A percentile compares a stretch with the other conserved stretches of the same genome.
These are phyloP conservation scores for Thuja plicata DNA, from an alignment of 83 land plant species.

Conservation along the genomic window DNA sequence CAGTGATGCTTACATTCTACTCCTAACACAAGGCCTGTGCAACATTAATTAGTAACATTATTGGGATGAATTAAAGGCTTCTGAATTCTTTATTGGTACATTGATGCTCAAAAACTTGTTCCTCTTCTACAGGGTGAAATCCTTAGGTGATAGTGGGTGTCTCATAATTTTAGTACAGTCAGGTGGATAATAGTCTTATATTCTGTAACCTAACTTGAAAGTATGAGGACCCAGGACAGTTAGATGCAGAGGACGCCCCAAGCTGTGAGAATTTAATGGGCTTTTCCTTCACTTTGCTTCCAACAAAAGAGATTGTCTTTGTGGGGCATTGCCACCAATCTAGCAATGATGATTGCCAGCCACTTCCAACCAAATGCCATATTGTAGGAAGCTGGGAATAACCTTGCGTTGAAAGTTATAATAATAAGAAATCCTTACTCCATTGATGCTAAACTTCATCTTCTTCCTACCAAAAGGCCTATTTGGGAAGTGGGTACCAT, in stretches of 20 bases:
- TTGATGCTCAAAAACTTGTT: neutral
- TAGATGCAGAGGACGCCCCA: neutral
- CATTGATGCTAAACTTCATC: neutral
- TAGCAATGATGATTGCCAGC: neutral
- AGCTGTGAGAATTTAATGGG: neutral
- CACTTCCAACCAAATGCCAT: neutral
- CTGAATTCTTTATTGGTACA: neutral
- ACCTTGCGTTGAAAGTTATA: neutral
- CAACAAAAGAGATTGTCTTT: neutral
- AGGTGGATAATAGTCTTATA: neutral
- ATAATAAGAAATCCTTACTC: neutral
- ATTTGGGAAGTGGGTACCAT: neutral
- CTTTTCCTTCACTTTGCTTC: neutral
- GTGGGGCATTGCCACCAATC: neutral
- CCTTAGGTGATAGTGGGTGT: neutral
- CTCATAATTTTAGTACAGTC: neutral
- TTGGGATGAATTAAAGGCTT: neutral
- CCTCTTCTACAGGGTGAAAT: neutral
- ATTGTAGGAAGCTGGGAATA: neutral
- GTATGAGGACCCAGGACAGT: too few species aligned
- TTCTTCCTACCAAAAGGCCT: neutral
- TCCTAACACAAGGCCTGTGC: neutral
- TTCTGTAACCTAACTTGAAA: neutral
- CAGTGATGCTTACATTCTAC: neutral
- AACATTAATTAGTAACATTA: neutral